Evolutionary conservation across 108 stramenopile species (phyloP).

Genomic region (Cyclotella cryptica): DNA sequence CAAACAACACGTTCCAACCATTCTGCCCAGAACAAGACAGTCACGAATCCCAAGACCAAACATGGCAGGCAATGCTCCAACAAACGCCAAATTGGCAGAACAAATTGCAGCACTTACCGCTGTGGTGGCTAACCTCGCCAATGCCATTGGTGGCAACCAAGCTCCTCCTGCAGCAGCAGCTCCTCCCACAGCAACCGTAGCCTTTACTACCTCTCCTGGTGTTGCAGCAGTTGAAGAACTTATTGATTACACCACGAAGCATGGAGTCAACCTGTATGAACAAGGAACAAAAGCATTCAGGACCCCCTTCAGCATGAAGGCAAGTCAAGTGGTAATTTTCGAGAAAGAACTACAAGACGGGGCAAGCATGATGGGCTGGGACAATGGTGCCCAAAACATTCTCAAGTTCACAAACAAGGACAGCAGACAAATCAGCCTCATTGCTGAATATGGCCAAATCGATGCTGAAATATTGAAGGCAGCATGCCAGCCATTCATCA

Average conservation of each 20-base stretch:
- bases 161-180: background rate
- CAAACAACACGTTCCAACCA: no score
- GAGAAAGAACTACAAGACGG: background rate
- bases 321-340: background rate
- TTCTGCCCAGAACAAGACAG: no score
- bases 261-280: background rate
- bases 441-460: constrained; percentile 4
- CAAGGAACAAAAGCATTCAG: no score
- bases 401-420: constrained; percentile 3
- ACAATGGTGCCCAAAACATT: background rate
- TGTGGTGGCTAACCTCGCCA: no score
- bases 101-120: no score
- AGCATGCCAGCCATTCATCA: background rate
- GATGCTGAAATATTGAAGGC: background rate
- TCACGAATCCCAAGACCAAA: no score
- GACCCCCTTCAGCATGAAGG: no score
- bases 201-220: background rate
- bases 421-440: background rate
- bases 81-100: no score
- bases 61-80: no score
- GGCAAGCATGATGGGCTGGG: background rate
- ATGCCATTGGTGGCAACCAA: background rate
- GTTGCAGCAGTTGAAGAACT: background rate
- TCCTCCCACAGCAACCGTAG: background rate
- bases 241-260: background rate